Conservation (phyloP, 2,329 filamentous ascomycete species). For the Apiospora hydei region DNA sequence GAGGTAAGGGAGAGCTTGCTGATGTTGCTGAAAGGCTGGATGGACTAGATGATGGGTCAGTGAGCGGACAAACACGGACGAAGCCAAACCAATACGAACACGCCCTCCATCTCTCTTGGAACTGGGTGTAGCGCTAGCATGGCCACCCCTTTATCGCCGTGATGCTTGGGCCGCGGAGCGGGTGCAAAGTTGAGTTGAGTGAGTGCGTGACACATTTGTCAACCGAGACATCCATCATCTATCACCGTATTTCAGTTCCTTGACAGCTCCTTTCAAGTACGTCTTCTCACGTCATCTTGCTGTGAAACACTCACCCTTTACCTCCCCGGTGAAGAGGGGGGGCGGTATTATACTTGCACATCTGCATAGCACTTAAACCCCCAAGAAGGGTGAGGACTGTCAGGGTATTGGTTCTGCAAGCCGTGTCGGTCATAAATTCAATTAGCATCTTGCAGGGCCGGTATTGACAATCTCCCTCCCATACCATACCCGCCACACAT, state of each 20-base stretch:
- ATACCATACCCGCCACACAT: background rate
- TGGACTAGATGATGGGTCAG: slow-evolving; percentile 2
- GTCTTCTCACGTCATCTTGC: background rate
- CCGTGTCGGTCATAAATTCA: background rate
- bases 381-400: background rate
- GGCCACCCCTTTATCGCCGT: background rate
- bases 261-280: slow-evolving; percentile 2
- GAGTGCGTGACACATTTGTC: slow-evolving; percentile 14
- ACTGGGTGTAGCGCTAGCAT: no score
- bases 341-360: background rate
- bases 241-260: background rate
- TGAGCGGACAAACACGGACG: background rate
- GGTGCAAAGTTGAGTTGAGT: background rate
- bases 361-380: background rate
- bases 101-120: background rate
- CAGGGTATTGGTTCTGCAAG: background rate
- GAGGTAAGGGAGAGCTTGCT: background rate
- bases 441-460: background rate
- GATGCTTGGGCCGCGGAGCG: background rate
- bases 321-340: background rate
- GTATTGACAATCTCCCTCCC: background rate
- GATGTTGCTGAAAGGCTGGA: background rate
- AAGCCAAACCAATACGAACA: background rate
- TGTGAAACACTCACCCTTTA: background rate
- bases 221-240: slow-evolving; percentile 21